phyloP scores from a whole-genome alignment of 768 basidiomycete species.

The Russula virescens region DNA sequence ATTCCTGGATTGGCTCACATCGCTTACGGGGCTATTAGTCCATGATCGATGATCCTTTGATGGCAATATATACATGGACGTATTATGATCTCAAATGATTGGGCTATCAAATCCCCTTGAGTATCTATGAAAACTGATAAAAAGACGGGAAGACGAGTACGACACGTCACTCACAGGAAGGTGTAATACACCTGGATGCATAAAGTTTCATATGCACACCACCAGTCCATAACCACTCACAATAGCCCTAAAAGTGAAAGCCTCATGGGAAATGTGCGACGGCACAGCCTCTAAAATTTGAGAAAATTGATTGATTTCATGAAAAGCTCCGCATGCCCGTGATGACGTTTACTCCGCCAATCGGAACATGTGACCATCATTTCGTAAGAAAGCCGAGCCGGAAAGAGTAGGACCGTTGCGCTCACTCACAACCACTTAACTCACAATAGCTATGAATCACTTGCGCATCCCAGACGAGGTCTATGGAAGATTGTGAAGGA shows the following conservation, averaged over 20 bases:
- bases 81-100: no score
- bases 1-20: no score
- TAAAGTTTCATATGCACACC: neutral
- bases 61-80: no score
- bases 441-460: neutral
- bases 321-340: slow-evolving; percentile 3
- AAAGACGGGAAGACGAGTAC: neutral
- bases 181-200: neutral
- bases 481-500: neutral
- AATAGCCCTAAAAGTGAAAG: slow-evolving; percentile 1
- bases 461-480: neutral
- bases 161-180: neutral
- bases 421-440: neutral
- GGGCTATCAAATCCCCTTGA: no score
- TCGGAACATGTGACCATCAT: slow-evolving; percentile 7
- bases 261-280: slow-evolving; percentile 21
- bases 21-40: neutral
- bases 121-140: no score
- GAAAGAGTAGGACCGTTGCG: neutral
- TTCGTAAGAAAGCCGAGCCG: neutral
- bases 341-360: slow-evolving; percentile 3
- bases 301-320: slow-evolving; percentile 1
- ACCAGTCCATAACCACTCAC: neutral
- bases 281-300: slow-evolving; percentile 14
- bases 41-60: neutral